Evolutionary conservation across 108 stramenopile species (phyloP).

Genomic region (Nannochloropsis gaditana): DNA sequence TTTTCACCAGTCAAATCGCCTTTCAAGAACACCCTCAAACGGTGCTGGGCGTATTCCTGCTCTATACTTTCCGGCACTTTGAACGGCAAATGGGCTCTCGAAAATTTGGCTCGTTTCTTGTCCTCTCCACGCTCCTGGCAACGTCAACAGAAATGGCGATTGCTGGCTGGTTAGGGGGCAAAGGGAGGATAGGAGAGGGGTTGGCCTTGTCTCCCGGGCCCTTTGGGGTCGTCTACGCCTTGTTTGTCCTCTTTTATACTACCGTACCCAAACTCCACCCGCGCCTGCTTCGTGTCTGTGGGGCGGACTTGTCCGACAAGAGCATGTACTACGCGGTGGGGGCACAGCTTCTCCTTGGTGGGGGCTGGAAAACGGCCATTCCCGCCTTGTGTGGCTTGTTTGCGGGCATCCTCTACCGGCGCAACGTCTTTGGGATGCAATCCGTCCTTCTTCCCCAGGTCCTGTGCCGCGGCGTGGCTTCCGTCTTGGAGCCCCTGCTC

Average conservation of each 20-base stretch:
- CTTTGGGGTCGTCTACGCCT: neutral
- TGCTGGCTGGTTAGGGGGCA: neutral
- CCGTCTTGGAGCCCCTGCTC: neutral
- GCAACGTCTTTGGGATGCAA: neutral
- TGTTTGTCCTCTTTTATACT: neutral
- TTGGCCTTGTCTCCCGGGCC: neutral
- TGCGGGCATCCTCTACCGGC: neutral
- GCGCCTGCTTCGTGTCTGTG: neutral
- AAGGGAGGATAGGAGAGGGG: neutral
- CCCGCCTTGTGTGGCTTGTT: neutral
- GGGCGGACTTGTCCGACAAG: neutral
- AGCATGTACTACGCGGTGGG: conserved; percentile 4
- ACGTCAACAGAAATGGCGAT: neutral
- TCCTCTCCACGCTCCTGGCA: conserved; percentile 10
- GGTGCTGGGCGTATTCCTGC: neutral
- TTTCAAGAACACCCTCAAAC: neutral
- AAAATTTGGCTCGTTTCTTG: conserved; percentile 4
- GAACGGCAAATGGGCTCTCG: neutral
- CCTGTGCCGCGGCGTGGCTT: neutral
- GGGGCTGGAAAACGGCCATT: neutral
- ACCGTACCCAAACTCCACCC: conserved; percentile 1
- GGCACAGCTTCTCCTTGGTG: neutral
- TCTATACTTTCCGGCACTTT: conserved; percentile 5
- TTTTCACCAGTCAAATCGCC: neutral
- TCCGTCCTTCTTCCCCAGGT: neutral